Conservation (phyloP, 106 monocot species). For the Platanthera guangdongensis region DNA sequence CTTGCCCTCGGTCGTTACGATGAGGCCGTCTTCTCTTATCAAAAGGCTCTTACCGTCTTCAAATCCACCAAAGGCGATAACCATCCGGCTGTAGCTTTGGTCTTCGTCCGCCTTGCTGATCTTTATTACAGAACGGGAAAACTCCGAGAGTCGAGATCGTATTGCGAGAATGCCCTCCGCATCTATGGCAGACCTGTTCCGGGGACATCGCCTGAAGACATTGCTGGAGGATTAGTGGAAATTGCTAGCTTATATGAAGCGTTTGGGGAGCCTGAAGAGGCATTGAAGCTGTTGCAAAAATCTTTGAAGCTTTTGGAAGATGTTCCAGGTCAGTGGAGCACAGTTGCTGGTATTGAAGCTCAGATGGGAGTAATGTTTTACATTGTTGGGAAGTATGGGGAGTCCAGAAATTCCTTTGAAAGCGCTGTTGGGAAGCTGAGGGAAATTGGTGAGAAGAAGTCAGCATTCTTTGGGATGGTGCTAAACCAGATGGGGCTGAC, state of each 20-base stretch:
- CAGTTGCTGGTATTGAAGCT: conserved; percentile 53
- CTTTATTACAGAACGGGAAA: conserved; percentile 54
- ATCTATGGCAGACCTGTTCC: conserved; percentile 46
- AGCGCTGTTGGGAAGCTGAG: conserved; percentile 49
- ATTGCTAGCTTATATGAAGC: conserved; percentile 50
- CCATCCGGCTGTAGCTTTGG: conserved; percentile 45
- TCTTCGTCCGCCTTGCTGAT: conserved; percentile 49
- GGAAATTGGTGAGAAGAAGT: conserved; percentile 46
- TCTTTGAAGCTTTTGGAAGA: conserved; percentile 43
- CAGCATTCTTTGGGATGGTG: conserved; percentile 50
- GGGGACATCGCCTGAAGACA: conserved; percentile 39
- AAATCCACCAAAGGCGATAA: conserved; percentile 47
- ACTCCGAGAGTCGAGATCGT: conserved; percentile 45
- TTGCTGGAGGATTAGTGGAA: conserved; percentile 50
- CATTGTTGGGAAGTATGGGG: conserved; percentile 39
- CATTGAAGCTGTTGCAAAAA: conserved; percentile 44
- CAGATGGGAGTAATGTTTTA: conserved; percentile 59
- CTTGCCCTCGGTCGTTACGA: conserved; percentile 50
- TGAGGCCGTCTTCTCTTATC: conserved; percentile 61
- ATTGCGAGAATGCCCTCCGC: conserved; percentile 48
- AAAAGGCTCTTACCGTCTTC: conserved; percentile 55
- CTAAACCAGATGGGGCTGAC: conserved; percentile 60
- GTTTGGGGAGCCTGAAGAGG: conserved; percentile 47
- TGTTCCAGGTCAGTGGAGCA: conserved; percentile 42
- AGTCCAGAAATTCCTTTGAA: conserved; percentile 35